Conservation (phyloP, 2,329 filamentous ascomycete genomes). For the Grosmannia huntii region DNA sequence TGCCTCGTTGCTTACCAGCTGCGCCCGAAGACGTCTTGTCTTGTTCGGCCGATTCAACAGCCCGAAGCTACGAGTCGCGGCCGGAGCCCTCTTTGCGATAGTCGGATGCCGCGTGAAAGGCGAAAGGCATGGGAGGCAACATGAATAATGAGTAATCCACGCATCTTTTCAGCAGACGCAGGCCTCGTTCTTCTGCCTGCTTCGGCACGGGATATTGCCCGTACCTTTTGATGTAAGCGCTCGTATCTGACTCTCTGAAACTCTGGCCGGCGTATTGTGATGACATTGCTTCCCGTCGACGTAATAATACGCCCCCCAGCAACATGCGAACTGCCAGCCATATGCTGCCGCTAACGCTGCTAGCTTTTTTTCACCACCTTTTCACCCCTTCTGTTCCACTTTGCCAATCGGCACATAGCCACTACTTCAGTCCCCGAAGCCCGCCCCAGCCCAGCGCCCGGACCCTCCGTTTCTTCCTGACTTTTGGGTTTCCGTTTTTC, state of each 20-base stretch:
- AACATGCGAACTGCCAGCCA: not conserved
- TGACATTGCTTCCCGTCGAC: not conserved
- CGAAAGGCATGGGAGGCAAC: too few relatives aligned
- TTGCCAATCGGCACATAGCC: not conserved
- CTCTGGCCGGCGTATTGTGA: not conserved
- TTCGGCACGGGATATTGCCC: too few relatives aligned
- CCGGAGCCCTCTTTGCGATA: too few relatives aligned
- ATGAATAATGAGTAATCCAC: too few relatives aligned
- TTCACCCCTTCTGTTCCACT: not conserved
- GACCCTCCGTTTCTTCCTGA: conserved; percentile 2
- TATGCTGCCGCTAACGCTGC: not conserved
- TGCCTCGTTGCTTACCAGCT: not conserved
- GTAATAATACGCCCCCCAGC: not conserved
- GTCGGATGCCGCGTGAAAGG: too few relatives aligned
- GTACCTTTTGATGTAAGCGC: not conserved
- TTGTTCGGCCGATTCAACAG: too few relatives aligned
- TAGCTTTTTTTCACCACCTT: not conserved
- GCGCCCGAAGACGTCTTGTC: too few relatives aligned
- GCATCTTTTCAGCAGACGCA: not conserved
- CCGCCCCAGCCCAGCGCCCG: not conserved
- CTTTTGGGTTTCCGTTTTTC: not conserved
- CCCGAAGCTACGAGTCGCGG: too few relatives aligned
- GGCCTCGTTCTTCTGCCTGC: not conserved
- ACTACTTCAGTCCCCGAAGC: not conserved
- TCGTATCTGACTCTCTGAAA: not conserved